Percentiles rank a stretch among this genome's conserved stretches.
phyloP scores from a whole-genome alignment of 495 filamentous ascomycete species.

The Aspergillus baeticus region DNA sequence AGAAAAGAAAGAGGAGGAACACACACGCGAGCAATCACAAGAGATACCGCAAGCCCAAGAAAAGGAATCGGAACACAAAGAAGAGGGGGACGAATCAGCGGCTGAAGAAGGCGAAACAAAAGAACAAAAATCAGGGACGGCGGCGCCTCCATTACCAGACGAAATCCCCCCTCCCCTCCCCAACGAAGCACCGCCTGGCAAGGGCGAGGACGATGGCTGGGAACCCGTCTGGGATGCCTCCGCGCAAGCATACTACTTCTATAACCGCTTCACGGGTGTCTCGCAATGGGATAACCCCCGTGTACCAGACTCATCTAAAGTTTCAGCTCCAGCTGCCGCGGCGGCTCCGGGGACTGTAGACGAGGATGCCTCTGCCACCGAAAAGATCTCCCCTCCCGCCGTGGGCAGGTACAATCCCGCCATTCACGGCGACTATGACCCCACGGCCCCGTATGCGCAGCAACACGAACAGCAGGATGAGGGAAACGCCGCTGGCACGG shows the following conservation, averaged over 20 bases:
- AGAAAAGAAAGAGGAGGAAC: slow-evolving; percentile 16
- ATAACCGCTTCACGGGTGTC: slow-evolving; percentile 73
- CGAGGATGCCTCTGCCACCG: not conserved
- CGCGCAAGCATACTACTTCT: slow-evolving; percentile 79
- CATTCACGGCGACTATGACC: slow-evolving; percentile 95
- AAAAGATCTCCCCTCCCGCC: slow-evolving; percentile 16
- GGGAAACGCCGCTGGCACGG: slow-evolving; percentile 30
- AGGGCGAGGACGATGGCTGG: slow-evolving; percentile 83
- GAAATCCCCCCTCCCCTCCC: slow-evolving; percentile 52
- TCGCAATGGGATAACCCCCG: slow-evolving; percentile 92
- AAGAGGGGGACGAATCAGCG: slow-evolving; percentile 13
- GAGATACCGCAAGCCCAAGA: slow-evolving; percentile 5
- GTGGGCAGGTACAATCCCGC: slow-evolving; percentile 88
- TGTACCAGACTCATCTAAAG: slow-evolving; percentile 46
- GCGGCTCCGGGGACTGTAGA: not conserved
- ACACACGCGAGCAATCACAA: slow-evolving; percentile 9
- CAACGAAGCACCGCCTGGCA: slow-evolving; percentile 50
- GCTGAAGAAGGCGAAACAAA: slow-evolving; percentile 20
- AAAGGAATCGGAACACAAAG: slow-evolving; percentile 16
- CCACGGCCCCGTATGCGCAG: slow-evolving; percentile 86
- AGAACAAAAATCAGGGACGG: slow-evolving; percentile 18
- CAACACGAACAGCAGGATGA: slow-evolving; percentile 33
- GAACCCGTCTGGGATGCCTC: slow-evolving; percentile 76
- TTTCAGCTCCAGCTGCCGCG: not conserved
- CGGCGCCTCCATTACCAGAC: slow-evolving; percentile 51